A percentile compares a stretch with the other conserved stretches of the same genome.
These are phyloP conservation scores for Emericellopsis cladophorae DNA, from an alignment of 2,329 filamentous ascomycete species.

Conservation along the genomic window DNA sequence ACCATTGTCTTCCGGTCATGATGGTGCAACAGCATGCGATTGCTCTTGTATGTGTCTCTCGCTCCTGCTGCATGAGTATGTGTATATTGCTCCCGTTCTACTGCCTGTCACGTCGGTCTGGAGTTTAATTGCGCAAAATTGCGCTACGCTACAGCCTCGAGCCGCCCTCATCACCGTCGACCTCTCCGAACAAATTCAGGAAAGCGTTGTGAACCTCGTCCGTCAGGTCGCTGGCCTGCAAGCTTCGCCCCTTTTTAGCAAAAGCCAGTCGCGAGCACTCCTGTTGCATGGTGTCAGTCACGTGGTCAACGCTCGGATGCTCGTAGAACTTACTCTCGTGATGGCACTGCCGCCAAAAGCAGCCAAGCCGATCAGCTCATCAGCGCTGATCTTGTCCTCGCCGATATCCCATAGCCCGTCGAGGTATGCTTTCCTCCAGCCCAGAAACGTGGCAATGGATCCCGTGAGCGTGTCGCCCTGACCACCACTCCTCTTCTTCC, in stretches of 20 bases:
- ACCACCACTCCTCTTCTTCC: slow-evolving; percentile 80
- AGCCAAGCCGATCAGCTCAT: slow-evolving; percentile 59
- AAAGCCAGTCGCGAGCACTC: slow-evolving; percentile 84
- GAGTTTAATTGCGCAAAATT: no score
- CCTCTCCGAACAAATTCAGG: slow-evolving; percentile 65
- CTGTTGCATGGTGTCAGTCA: slow-evolving; percentile 15
- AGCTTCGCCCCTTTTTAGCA: slow-evolving; percentile 67
- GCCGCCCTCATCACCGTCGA: slow-evolving; percentile 26
- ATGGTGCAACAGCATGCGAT: no score
- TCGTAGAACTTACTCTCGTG: slow-evolving; percentile 51
- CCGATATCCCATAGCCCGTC: slow-evolving; percentile 63
- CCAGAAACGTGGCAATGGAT: slow-evolving; percentile 74
- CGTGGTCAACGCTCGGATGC: neutral
- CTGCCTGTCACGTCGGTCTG: no score
- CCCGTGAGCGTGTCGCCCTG: slow-evolving; percentile 95
- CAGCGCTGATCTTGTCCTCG: slow-evolving; percentile 28
- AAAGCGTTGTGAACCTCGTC: slow-evolving; percentile 81
- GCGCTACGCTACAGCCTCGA: slow-evolving; percentile 18
- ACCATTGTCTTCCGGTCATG: no score
- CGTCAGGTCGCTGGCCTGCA: slow-evolving; percentile 89
- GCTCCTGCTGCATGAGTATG: no score
- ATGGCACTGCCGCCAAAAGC: slow-evolving; percentile 81
- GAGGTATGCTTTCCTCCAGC: slow-evolving; percentile 78
- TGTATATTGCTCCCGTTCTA: no score
- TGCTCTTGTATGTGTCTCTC: no score